Evolutionary conservation across 495 filamentous ascomycete genomes (phyloP).

Genomic region (Hypoxylon rickii): DNA sequence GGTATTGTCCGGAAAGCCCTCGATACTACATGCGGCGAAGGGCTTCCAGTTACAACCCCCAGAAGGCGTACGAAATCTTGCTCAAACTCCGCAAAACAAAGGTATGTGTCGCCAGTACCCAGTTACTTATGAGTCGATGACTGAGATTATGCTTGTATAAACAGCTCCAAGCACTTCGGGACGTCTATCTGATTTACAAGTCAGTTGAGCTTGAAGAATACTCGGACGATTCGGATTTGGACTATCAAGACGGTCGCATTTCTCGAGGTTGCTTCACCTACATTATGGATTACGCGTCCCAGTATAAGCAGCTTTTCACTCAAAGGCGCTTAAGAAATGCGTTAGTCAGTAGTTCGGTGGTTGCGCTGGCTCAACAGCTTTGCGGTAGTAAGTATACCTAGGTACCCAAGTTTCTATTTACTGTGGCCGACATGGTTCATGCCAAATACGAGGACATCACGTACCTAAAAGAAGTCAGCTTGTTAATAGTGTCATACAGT

Average conservation of each 20-base stretch:
- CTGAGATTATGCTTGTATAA: background rate
- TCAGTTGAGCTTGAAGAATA: conserved; percentile 36
- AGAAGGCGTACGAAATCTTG: conserved; percentile 34
- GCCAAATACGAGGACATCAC: no score
- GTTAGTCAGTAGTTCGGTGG: conserved; percentile 35
- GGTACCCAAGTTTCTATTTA: background rate
- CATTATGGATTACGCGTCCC: conserved; percentile 15
- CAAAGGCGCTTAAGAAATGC: conserved; percentile 36
- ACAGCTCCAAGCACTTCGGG: conserved; percentile 40
- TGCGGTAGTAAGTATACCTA: conserved; percentile 39
- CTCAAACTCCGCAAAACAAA: conserved; percentile 30
- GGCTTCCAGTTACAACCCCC: conserved; percentile 28
- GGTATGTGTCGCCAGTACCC: conserved; percentile 8
- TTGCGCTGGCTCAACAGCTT: conserved; percentile 38
- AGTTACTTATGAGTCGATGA: background rate
- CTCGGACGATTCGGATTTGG: conserved; percentile 4
- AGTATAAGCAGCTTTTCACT: conserved; percentile 34
- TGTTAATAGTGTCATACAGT: conserved; percentile 27
- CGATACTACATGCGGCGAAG: conserved; percentile 39
- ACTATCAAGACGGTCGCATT: background rate
- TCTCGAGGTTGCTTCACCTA: conserved; percentile 15
- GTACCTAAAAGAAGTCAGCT: no score
- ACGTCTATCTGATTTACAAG: conserved; percentile 39
- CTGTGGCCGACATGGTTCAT: background rate
- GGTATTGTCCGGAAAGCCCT: conserved; percentile 39